Evolutionary conservation across 2,329 filamentous ascomycete genomes (phyloP), one percentile per base, ranked within the genome.

Genomic region (Talaromyces funiculosus): DNA sequence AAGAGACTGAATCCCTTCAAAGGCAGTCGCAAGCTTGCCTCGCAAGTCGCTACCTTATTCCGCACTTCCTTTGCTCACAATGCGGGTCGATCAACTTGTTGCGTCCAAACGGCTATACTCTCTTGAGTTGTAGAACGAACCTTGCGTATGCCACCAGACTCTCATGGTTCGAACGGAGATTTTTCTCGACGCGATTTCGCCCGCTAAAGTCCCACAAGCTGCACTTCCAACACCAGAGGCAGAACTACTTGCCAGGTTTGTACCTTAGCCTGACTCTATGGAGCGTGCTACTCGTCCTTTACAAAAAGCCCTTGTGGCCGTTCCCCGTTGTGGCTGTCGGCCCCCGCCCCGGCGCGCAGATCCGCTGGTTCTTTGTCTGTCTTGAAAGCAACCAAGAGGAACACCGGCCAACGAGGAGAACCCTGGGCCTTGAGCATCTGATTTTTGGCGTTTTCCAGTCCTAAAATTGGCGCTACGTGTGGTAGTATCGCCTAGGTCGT

Each of bases 271-370:
- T 38, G 20, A 37, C 24, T 24, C 29, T 20, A 24, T 16, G 55
- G 55, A 40, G 35, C 33, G 33, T 53, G 14, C 56, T 20, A 54
- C 51, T 57, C 29, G 31, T 29, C 40, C 31, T 26, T 29, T 6
- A 18, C 7, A 16, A 26, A 31, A 49, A 33, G 33, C 42, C 12
- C 29, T 40, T 54, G 14, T 26, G 31, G 29, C 10, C 43, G 16
- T 49, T 24, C 40, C 22, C 55, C 55, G 40, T 58, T 29, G 56
- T 59, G 56, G 56, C 56, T 59, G 45, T 35, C 56, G 56, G 33
- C 56, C 45, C 56, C 35, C 20, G 10, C 9, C 47, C 35, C 35
- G 43, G 8, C 43, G 33, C 40, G 56, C 26, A 59, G 56, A 59
- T 59, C 56, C 56, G 56, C 45, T 59, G 18, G 31, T 29, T 22